phyloP scores from a whole-genome alignment of 1,284 basidiomycete species.

The Rhodotorula sp. region DNA sequence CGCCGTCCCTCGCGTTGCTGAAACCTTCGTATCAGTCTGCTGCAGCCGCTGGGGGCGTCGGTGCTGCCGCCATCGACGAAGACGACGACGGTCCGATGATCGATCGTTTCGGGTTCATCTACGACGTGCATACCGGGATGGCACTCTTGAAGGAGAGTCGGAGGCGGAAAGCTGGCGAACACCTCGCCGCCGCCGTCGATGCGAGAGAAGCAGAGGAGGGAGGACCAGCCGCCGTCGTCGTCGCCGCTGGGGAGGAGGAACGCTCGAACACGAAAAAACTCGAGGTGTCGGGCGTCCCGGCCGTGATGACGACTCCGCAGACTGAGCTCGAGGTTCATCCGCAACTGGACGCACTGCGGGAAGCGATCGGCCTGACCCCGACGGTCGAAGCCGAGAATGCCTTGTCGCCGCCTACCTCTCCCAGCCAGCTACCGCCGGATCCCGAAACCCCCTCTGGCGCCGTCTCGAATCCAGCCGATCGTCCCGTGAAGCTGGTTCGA shows the following conservation, averaged over 20 bases:
- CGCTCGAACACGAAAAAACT: background rate
- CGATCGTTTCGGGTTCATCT: slow-evolving; percentile 93
- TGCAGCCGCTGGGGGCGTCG: background rate
- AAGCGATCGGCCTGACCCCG: slow-evolving; percentile 41
- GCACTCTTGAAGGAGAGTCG: slow-evolving; percentile 63
- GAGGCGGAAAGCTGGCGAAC: slow-evolving; percentile 62
- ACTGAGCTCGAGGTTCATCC: slow-evolving; percentile 34
- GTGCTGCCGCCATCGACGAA: slow-evolving; percentile 51
- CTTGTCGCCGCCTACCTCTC: background rate
- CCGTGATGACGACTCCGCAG: slow-evolving; percentile 13
- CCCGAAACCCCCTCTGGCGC: background rate
- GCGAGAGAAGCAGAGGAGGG: slow-evolving; percentile 69
- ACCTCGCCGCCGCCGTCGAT: slow-evolving; percentile 49
- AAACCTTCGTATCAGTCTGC: slow-evolving; percentile 53
- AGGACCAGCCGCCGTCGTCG: slow-evolving; percentile 47
- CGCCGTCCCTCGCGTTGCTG: slow-evolving; percentile 61
- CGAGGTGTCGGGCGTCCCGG: background rate
- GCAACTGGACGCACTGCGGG: slow-evolving; percentile 37
- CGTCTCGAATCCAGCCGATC: background rate
- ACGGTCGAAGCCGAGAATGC: slow-evolving; percentile 9
- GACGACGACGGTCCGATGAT: slow-evolving; percentile 68
- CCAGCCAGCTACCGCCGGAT: background rate
- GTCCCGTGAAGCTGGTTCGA: slow-evolving; percentile 29
- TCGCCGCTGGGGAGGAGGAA: background rate
- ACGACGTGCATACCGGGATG: slow-evolving; percentile 76